Conservation (phyloP, 805 yeast species). For the Pichia thaimueangensis region DNA sequence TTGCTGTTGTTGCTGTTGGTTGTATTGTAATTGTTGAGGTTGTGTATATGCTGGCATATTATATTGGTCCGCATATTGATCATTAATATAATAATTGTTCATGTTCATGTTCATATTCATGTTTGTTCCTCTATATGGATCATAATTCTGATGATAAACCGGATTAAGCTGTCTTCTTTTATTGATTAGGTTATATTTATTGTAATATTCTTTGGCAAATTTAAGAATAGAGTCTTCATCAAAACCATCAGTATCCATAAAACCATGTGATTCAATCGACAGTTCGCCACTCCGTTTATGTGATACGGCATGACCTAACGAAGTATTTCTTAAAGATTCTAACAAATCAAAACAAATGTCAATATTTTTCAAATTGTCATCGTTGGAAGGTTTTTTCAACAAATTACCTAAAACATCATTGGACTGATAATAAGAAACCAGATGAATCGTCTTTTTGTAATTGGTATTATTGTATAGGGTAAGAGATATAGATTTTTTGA, state of each 20-base stretch:
- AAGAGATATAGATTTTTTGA: constrained; percentile 76
- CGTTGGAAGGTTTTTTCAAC: constrained; percentile 52
- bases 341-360: constrained; percentile 43
- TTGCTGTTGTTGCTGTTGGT: constrained; percentile 12
- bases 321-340: constrained; percentile 50
- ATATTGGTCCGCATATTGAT: not conserved
- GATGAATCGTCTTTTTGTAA: constrained; percentile 50
- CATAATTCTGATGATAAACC: constrained; percentile 5
- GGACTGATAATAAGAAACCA: constrained; percentile 73
- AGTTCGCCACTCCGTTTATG: constrained; percentile 11
- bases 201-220: constrained; percentile 16
- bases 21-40: constrained; percentile 3
- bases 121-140: not conserved
- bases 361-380: constrained; percentile 43
- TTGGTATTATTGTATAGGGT: constrained; percentile 32
- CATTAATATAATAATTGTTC: not conserved
- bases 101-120: not conserved
- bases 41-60: constrained; percentile 3
- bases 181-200: constrained; percentile 9
- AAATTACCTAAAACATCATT: constrained; percentile 60
- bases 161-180: constrained; percentile 7
- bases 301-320: constrained; percentile 42
- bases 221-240: constrained; percentile 13
- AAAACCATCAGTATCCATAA: constrained; percentile 22
- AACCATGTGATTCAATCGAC: constrained; percentile 15